Evolutionary conservation across 78 protist genomes (phyloP), one percentile per base, ranked within the genome.

Genomic region (Polysphondylium violaceum): DNA sequence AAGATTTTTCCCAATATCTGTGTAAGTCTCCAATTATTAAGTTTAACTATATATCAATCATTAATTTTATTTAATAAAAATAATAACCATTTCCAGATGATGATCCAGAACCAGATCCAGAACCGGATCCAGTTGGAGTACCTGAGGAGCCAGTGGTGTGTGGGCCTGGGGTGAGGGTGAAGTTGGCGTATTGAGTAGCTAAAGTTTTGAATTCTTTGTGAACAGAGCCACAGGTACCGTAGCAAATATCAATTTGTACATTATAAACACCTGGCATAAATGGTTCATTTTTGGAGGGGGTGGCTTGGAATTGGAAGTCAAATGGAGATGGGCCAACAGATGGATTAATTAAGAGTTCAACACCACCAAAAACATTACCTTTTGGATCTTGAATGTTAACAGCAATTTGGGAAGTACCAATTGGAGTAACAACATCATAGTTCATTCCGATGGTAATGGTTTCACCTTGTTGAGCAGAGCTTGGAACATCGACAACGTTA

Each of bases 311-410:
- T 11, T 17, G 25, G 74, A 85, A 85, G 4, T 58, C 7, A 23
- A 47, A 43, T 7, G 17, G 16, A 69, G 65, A 85, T 53, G 16
- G 8, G 51, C 60, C 63, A 53, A 68, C 71, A n/a, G 25, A 25
- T n/a, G 58, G 19, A 47, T 51, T 35, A 63, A 85, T 69, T 23
- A 74, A 44, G 33, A 74, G 55, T 47, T 74, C 76, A 69, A 55
- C 90, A 83, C 74, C 90, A 67, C 90, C 90, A 35, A 83, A 63
- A 47, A 40, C 47, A 50, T 55, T 55, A 40, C 91, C 91, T 31
- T 40, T 31, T 85, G 91, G 91, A n/a, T 74, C 86, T 27, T 40
- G 50, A 36, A 74, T 65, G 67, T 59, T 68, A 19, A 85, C 35
- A 12, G 56, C 77, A 17, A 85, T 14, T 69, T 85, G 76, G 38